Percentiles rank a stretch among this genome's conserved stretches.
phyloP scores from a whole-genome alignment of 768 basidiomycete genomes.

The Daedaleopsis sinensis region DNA sequence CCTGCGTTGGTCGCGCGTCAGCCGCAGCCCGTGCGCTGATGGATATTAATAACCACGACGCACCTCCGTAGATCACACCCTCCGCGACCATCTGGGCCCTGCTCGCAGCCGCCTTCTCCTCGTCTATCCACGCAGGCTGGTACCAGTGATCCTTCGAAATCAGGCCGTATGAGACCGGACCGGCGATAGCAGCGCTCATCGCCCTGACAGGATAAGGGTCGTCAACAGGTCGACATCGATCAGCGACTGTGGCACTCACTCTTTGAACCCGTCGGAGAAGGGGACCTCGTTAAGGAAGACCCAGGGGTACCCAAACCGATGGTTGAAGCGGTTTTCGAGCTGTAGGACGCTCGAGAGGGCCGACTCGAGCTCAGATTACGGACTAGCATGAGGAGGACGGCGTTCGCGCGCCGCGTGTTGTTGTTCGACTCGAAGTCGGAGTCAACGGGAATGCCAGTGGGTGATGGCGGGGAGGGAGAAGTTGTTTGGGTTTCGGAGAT shows the following conservation, averaged over 20 bases:
- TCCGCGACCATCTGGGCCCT: constrained; percentile 52
- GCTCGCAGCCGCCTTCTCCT: constrained; percentile 55
- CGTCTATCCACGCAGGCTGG: constrained; percentile 77
- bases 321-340: constrained; percentile 89
- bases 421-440: background rate
- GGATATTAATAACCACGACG: constrained; percentile 16
- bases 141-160: constrained; percentile 67
- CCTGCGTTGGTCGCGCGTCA: constrained; percentile 21
- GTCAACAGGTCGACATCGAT: background rate
- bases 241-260: constrained; percentile 37
- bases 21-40: background rate
- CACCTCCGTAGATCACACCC: constrained; percentile 53
- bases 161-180: constrained; percentile 53
- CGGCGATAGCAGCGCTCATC: constrained; percentile 28
- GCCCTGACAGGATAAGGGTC: constrained; percentile 13
- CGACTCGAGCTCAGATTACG: constrained; percentile 65
- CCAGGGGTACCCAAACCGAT: constrained; percentile 78
- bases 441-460: background rate
- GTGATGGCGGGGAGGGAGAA: background rate
- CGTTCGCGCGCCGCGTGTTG: constrained; percentile 31
- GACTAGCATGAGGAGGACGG: constrained; percentile 52
- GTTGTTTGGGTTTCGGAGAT: background rate
- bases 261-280: constrained; percentile 77
- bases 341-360: constrained; percentile 68
- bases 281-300: constrained; percentile 87